Evolutionary conservation across 116 monocot species (phyloP).

Genomic region (Iris pallida): DNA sequence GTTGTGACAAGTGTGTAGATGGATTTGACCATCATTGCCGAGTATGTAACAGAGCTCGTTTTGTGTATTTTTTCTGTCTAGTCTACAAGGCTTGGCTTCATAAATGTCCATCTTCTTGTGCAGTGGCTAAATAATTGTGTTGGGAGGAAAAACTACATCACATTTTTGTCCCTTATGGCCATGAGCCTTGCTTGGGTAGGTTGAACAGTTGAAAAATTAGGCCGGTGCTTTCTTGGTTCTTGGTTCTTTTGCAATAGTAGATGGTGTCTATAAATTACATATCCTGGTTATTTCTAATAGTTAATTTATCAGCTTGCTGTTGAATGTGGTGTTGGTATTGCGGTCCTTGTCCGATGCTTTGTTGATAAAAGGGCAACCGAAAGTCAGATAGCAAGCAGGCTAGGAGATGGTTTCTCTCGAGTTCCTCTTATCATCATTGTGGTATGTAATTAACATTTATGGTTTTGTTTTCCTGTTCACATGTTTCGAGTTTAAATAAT

Average conservation of each 20-base stretch:
- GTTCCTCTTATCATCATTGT: slow-evolving; percentile 65
- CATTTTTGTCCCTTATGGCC: slow-evolving; percentile 77
- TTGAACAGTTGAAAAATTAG: not conserved
- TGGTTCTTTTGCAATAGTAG: not conserved
- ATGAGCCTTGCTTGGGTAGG: slow-evolving; percentile 80
- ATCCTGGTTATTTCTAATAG: not conserved
- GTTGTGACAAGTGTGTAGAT: slow-evolving; percentile 91
- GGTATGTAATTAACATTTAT: slow-evolving; percentile 31
- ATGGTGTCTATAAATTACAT: not conserved
- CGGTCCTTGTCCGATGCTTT: slow-evolving; percentile 63
- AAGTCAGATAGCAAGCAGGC: slow-evolving; percentile 48
- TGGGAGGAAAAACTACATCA: slow-evolving; percentile 84
- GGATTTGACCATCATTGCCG: slow-evolving; percentile 96
- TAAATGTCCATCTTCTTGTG: not conserved
- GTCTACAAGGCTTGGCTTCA: too few species aligned
- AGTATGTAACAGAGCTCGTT: slow-evolving; percentile 24
- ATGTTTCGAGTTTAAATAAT: too few species aligned
- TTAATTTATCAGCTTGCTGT: slow-evolving; percentile 48
- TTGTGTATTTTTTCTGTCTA: too few species aligned
- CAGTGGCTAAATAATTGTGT: slow-evolving; percentile 99
- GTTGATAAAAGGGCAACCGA: slow-evolving; percentile 43
- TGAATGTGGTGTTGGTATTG: slow-evolving; percentile 66
- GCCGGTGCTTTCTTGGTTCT: not conserved
- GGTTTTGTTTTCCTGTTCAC: not conserved
- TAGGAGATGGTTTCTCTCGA: slow-evolving; percentile 67